phyloP scores from a whole-genome alignment of 2,329 filamentous ascomycete species.

The Alternaria panax region DNA sequence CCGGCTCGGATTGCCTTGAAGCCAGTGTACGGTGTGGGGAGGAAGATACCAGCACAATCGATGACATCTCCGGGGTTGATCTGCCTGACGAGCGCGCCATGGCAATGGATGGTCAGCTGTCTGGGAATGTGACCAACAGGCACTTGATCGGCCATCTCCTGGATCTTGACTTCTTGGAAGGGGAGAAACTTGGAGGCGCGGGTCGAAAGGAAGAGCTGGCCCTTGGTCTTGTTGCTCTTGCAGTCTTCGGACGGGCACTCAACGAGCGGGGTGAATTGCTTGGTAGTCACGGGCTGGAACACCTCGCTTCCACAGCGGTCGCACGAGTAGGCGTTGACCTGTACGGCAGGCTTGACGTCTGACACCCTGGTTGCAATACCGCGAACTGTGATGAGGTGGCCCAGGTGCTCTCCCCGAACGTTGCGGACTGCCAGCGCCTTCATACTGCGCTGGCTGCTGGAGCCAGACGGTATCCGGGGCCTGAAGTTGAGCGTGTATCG shows the following conservation, averaged over 20 bases:
- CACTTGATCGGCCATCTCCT: slow-evolving; percentile 99
- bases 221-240: slow-evolving; percentile 87
- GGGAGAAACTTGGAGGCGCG: slow-evolving; percentile 95
- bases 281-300: slow-evolving; percentile 92
- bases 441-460: slow-evolving; percentile 64
- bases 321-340: slow-evolving; percentile 97
- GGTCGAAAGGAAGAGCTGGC: slow-evolving; percentile 92
- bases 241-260: slow-evolving; percentile 92
- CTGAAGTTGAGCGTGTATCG: slow-evolving; percentile 97
- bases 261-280: slow-evolving; percentile 85
- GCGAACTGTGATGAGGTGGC: slow-evolving; percentile 89
- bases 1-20: slow-evolving; percentile 97
- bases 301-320: slow-evolving; percentile 96
- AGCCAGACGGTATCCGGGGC: slow-evolving; percentile 76
- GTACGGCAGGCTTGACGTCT: slow-evolving; percentile 96
- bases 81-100: slow-evolving; percentile 83
- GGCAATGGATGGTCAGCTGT: slow-evolving; percentile 86
- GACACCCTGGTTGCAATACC: slow-evolving; percentile 95
- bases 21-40: slow-evolving; percentile 97
- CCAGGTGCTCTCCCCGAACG: slow-evolving; percentile 90
- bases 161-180: slow-evolving; percentile 98
- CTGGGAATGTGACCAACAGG: slow-evolving; percentile 97
- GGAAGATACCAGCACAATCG: slow-evolving; percentile 92
- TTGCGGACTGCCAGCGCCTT: slow-evolving; percentile 89
- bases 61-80: slow-evolving; percentile 94